phyloP scores from a whole-genome alignment of 2,329 filamentous ascomycete species.

The Pseudogymnoascus sp. region DNA sequence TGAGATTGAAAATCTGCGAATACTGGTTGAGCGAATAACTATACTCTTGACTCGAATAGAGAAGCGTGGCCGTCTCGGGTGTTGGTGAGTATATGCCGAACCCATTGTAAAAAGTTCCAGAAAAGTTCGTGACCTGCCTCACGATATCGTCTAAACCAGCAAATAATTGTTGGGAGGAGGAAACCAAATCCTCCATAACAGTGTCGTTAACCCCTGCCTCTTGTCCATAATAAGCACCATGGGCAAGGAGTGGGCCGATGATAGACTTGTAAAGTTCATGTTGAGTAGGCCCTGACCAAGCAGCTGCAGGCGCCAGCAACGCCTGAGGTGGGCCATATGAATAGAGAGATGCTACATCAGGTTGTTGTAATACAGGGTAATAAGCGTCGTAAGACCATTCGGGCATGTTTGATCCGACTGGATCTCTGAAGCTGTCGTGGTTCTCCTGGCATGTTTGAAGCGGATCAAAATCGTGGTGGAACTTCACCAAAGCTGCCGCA shows the following conservation, averaged over 20 bases:
- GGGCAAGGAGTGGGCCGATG: not conserved
- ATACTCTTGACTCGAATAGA: constrained; percentile 15
- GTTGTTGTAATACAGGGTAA: not conserved
- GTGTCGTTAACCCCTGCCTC: not conserved
- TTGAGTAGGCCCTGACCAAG: constrained; percentile 18
- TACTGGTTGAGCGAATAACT: not conserved
- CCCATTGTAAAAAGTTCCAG: constrained; percentile 4
- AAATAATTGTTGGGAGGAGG: not conserved
- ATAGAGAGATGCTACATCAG: constrained; percentile 10
- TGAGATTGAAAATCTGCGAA: constrained; percentile 15
- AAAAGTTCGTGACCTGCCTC: constrained; percentile 14
- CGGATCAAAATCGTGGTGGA: constrained; percentile 15
- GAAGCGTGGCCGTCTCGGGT: constrained; percentile 13
- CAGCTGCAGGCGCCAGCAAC: constrained; percentile 19
- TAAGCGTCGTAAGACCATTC: not conserved
- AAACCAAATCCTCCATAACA: not conserved
- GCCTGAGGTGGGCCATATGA: constrained; percentile 13
- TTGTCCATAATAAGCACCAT: not conserved
- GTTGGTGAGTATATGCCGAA: constrained; percentile 20
- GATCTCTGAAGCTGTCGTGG: constrained; percentile 14
- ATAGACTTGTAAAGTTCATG: constrained; percentile 15
- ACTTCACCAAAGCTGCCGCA: constrained; percentile 49
- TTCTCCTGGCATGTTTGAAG: constrained; percentile 21
- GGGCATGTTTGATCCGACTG: not conserved
- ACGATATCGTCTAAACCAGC: constrained; percentile 15